These are phyloP conservation scores for Aureobasidium sp. DNA, from an alignment of 2,329 filamentous ascomycete genomes.

Conservation along the genomic window DNA sequence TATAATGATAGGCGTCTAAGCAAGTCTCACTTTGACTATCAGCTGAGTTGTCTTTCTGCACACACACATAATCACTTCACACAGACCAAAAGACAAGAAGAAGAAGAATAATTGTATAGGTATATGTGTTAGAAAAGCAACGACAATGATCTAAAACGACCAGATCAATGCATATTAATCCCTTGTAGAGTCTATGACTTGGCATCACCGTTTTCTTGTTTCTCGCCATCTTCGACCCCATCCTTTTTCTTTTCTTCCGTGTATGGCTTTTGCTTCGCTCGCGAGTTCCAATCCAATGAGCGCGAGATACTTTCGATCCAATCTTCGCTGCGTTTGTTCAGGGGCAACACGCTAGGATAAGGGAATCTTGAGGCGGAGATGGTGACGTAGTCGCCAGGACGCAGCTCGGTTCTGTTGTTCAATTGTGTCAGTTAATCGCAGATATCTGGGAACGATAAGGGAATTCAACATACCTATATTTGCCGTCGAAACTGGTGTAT, in stretches of 20 bases:
- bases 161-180: too few species aligned
- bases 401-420: slow-evolving; percentile 51
- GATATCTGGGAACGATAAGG: too few species aligned
- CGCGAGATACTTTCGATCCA: slow-evolving; percentile 75
- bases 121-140: too few species aligned
- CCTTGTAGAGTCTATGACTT: not conserved
- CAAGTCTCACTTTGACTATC: too few species aligned
- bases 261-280: slow-evolving; percentile 64
- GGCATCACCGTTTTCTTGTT: not conserved
- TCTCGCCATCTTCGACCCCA: not conserved
- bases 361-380: slow-evolving; percentile 74
- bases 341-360: slow-evolving; percentile 65
- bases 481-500: slow-evolving; percentile 97
- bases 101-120: too few species aligned
- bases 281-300: slow-evolving; percentile 73
- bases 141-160: too few species aligned
- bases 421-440: too few species aligned
- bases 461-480: slow-evolving; percentile 69
- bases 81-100: too few species aligned
- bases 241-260: slow-evolving; percentile 14
- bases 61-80: too few species aligned
- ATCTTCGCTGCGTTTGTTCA: slow-evolving; percentile 50
- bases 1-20: too few species aligned
- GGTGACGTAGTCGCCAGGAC: slow-evolving; percentile 74
- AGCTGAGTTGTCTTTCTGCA: too few species aligned